Evolutionary conservation across 495 filamentous ascomycete species (phyloP).

Genomic region (Lindgomyces ingoldianus): DNA sequence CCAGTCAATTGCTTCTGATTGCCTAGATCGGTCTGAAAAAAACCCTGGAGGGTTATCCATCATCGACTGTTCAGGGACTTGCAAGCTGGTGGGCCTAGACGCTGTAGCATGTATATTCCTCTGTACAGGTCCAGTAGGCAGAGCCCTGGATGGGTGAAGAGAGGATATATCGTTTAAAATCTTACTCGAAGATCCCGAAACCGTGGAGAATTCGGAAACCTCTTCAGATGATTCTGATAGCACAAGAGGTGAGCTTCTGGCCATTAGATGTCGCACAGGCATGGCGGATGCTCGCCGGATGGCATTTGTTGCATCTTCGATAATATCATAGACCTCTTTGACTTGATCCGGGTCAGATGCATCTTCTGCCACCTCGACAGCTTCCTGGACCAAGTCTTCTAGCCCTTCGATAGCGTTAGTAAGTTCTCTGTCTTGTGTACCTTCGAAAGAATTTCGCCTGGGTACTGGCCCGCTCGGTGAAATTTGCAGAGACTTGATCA

Average conservation of each 20-base stretch:
- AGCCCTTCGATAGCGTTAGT: slow-evolving; percentile 36
- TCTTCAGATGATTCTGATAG: slow-evolving; percentile 22
- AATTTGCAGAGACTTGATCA: slow-evolving; percentile 15
- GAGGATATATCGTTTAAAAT: background rate
- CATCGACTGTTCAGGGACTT: slow-evolving; percentile 2
- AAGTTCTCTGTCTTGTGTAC: slow-evolving; percentile 1
- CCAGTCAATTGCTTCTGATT: slow-evolving; percentile 26
- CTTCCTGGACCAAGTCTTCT: slow-evolving; percentile 43
- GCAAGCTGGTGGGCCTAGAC: too few species aligned
- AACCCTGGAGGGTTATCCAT: background rate
- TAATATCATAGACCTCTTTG: slow-evolving; percentile 41
- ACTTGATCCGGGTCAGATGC: slow-evolving; percentile 29
- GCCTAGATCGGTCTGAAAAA: background rate
- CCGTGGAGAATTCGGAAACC: slow-evolving; percentile 14
- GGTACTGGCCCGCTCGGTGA: slow-evolving; percentile 3
- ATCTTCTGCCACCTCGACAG: slow-evolving; percentile 37
- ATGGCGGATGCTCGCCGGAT: slow-evolving; percentile 32
- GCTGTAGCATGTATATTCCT: too few species aligned
- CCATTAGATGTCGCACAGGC: slow-evolving; percentile 17
- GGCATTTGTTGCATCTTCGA: slow-evolving; percentile 39
- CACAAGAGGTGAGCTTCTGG: slow-evolving; percentile 12
- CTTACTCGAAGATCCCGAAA: slow-evolving; percentile 3
- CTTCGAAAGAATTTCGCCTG: slow-evolving; percentile 11
- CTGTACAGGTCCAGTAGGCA: too few species aligned
- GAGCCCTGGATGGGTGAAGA: background rate